Evolutionary conservation across 139 green algal genomes (phyloP).

Genomic region (Chlorella vulgaris): DNA sequence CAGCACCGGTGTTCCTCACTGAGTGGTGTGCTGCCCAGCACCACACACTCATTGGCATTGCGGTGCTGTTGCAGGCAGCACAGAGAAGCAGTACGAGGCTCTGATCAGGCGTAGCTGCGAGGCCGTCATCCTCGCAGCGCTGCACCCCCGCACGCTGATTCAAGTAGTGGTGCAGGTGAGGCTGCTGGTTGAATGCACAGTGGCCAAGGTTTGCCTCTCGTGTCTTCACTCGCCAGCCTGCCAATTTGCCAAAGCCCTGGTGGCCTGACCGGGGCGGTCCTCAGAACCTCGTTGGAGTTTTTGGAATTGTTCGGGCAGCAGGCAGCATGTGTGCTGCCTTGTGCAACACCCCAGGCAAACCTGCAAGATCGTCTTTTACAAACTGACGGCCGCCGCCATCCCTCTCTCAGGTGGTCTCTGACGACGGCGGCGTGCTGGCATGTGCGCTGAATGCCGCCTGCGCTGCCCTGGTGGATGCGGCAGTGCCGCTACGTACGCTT

Average conservation of each 20-base stretch:
- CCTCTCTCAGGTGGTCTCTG: slow-evolving; percentile 58
- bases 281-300: too few relatives aligned
- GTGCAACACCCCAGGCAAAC: too few relatives aligned
- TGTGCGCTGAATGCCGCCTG: slow-evolving; percentile 73
- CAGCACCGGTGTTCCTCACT: background rate
- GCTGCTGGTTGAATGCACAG: background rate
- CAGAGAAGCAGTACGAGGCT: slow-evolving; percentile 53
- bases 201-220: background rate
- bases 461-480: slow-evolving; percentile 76
- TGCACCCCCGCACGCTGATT: slow-evolving; percentile 60
- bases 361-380: background rate
- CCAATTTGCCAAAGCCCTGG: too few relatives aligned
- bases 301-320: too few relatives aligned
- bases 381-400: background rate
- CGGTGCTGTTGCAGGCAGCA: slow-evolving; percentile 27
- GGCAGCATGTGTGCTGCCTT: too few relatives aligned
- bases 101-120: slow-evolving; percentile 56
- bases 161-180: slow-evolving; percentile 66
- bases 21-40: background rate
- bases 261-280: too few relatives aligned
- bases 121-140: slow-evolving; percentile 43
- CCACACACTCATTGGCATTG: background rate
- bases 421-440: slow-evolving; percentile 68
- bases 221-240: background rate
- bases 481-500: slow-evolving; percentile 57